phyloP scores from a whole-genome alignment of 179 eudicot species.

The Drosera spatulata region DNA sequence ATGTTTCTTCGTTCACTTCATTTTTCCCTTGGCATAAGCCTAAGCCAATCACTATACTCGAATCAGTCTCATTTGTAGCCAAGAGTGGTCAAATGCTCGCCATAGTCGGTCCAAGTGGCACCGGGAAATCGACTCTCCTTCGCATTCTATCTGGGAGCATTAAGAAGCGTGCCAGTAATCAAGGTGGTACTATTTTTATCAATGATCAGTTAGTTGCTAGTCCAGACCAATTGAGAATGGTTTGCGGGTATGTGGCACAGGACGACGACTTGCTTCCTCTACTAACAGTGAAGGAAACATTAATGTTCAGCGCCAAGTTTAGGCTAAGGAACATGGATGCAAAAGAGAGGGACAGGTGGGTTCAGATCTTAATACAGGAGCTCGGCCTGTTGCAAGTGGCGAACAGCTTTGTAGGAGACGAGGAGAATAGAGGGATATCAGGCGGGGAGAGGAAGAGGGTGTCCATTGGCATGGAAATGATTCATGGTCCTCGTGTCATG shows the following conservation, averaged over 20 bases:
- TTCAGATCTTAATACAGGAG: slow-evolving; percentile 54
- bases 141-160: slow-evolving; percentile 65
- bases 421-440: slow-evolving; percentile 72
- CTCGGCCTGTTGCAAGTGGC: slow-evolving; percentile 71
- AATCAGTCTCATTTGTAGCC: slow-evolving; percentile 56
- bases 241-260: slow-evolving; percentile 84
- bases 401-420: slow-evolving; percentile 66
- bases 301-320: slow-evolving; percentile 72
- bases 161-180: slow-evolving; percentile 30
- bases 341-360: slow-evolving; percentile 37
- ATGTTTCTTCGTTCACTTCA: slow-evolving; percentile 4
- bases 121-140: slow-evolving; percentile 77
- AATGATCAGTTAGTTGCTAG: slow-evolving; percentile 33
- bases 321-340: slow-evolving; percentile 34
- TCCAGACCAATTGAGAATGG: slow-evolving; percentile 46
- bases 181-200: slow-evolving; percentile 27
- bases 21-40: slow-evolving; percentile 11
- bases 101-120: slow-evolving; percentile 29
- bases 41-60: slow-evolving; percentile 41
- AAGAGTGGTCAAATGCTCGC: slow-evolving; percentile 47
- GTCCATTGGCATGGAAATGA: slow-evolving; percentile 81
- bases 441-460: slow-evolving; percentile 87
- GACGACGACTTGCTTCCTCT: slow-evolving; percentile 78
- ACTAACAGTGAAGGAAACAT: slow-evolving; percentile 67
- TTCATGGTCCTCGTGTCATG: slow-evolving; percentile 69